phyloP scores from a whole-genome alignment of 2,329 filamentous ascomycete species.

The Diplodia sapinea region DNA sequence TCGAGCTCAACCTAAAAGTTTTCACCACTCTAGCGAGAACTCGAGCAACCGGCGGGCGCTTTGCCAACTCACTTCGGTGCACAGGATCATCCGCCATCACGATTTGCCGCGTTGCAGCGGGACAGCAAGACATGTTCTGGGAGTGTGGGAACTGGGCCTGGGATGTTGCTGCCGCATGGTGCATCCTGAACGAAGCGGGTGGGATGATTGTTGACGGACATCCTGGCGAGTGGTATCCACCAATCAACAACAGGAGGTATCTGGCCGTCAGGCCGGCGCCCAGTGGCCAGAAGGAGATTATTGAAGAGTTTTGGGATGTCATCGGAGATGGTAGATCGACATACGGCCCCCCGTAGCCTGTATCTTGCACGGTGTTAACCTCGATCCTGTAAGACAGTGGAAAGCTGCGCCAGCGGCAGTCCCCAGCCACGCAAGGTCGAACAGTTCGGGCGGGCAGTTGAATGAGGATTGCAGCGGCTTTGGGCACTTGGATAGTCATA shows the following conservation, averaged over 20 bases:
- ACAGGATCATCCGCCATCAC: no score
- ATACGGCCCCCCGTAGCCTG: not conserved
- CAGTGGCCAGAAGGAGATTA: not conserved
- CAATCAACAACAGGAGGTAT: constrained; percentile 2
- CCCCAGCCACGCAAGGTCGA: no score
- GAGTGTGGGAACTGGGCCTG: constrained; percentile 7
- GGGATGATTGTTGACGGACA: constrained; percentile 3
- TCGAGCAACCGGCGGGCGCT: no score
- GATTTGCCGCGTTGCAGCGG: not conserved
- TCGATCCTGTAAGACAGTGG: no score
- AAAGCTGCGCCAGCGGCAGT: no score
- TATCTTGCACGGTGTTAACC: no score
- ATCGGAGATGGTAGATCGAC: constrained; percentile 1
- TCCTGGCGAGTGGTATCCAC: not conserved
- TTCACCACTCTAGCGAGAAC: no score
- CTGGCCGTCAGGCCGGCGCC: constrained; percentile 7
- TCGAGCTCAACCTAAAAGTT: no score
- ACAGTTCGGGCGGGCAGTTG: no score
- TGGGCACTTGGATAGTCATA: no score
- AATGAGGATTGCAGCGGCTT: no score
- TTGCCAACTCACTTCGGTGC: no score
- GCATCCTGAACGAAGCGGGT: constrained; percentile 3
- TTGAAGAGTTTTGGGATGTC: constrained; percentile 10
- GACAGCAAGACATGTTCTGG: constrained; percentile 21
- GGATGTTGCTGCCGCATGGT: constrained; percentile 19